Conservation (phyloP, 2,329 filamentous ascomycete species). For the Penicillium paneum region DNA sequence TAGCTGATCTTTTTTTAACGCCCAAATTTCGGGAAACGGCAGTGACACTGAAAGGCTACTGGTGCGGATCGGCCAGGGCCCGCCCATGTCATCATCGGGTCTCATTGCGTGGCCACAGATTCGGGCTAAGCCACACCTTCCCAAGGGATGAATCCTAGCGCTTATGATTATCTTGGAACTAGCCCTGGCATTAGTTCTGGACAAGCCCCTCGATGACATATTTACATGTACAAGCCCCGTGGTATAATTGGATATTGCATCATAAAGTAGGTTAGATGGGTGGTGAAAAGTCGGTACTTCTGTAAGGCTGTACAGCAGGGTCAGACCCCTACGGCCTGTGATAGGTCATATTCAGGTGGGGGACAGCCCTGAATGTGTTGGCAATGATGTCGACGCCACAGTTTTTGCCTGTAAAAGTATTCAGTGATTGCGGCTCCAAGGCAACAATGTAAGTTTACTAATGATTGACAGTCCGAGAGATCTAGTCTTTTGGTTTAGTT, state of each 20-base stretch:
- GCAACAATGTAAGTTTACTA: slow-evolving; percentile 12
- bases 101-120: background rate
- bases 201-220: slow-evolving; percentile 5
- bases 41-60: background rate
- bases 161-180: background rate
- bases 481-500: background rate
- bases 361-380: slow-evolving; percentile 1
- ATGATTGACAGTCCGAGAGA: background rate
- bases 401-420: background rate
- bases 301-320: background rate
- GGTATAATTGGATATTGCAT: background rate
- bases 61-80: background rate
- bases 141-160: background rate
- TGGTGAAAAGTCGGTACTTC: background rate
- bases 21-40: background rate
- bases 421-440: slow-evolving; percentile 17
- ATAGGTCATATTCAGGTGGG: background rate
- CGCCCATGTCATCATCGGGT: slow-evolving; percentile 1
- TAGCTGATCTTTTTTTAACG: background rate
- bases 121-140: slow-evolving; percentile 5
- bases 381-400: slow-evolving; percentile 19
- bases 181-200: background rate
- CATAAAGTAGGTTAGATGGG: background rate
- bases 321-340: background rate
- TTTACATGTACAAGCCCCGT: background rate